phyloP scores from a whole-genome alignment of 306 rosid genomes.

The Vigna angularis region DNA sequence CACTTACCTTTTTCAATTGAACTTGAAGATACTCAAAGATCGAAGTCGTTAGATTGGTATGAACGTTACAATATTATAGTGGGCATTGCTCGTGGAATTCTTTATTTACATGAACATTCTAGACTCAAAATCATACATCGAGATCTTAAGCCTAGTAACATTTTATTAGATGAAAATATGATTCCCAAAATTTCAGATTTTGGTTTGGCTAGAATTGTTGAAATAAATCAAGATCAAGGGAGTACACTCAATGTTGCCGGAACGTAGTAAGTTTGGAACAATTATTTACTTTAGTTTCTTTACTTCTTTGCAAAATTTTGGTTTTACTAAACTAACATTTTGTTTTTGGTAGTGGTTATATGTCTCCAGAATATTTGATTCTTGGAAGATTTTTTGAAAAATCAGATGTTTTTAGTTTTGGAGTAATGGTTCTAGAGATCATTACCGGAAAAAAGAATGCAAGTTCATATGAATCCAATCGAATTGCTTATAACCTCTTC shows the following conservation, averaged over 20 bases:
- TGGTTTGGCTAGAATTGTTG: neutral
- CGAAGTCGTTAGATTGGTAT: conserved; percentile 42
- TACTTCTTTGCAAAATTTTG: neutral
- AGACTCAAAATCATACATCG: neutral
- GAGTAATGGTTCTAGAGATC: neutral
- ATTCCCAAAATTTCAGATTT: too few species aligned
- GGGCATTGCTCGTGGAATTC: conserved; percentile 35
- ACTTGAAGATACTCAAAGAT: conserved; percentile 8
- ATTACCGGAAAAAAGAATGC: neutral
- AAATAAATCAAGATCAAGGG: neutral
- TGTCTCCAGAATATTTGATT: neutral
- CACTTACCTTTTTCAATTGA: neutral
- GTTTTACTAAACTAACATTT: neutral
- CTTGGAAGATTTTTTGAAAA: neutral
- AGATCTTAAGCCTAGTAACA: neutral
- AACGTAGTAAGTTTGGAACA: neutral
- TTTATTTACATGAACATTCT: neutral
- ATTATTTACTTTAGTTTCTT: neutral
- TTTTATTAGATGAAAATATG: too few species aligned
- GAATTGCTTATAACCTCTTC: neutral
- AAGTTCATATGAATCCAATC: neutral
- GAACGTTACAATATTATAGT: conserved; percentile 33
- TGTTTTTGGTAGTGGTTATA: neutral
- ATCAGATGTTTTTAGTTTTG: neutral
- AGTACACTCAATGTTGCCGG: neutral